phyloP scores from a whole-genome alignment of 2,329 filamentous ascomycete genomes.

The Bipolaris zeicola region DNA sequence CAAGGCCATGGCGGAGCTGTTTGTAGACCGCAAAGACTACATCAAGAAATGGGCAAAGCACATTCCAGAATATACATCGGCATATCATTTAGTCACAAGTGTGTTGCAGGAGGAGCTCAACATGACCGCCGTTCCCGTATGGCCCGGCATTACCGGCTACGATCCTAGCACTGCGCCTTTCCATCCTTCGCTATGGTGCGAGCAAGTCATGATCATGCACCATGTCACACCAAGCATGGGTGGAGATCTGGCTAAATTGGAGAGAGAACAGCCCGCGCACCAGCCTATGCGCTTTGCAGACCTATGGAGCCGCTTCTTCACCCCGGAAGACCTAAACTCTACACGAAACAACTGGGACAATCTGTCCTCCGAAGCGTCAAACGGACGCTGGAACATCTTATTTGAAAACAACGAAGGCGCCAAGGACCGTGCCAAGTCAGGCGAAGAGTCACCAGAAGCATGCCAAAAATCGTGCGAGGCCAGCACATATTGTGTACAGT shows the following conservation, averaged over 20 bases:
- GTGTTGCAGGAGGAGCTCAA: conserved; percentile 53
- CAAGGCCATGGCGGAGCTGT: conserved; percentile 53
- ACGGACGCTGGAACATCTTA: conserved; percentile 43
- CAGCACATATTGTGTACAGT: conserved; percentile 40
- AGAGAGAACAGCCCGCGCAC: conserved; percentile 41
- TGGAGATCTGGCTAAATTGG: conserved; percentile 53
- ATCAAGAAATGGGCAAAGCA: conserved; percentile 53
- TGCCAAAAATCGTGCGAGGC: conserved; percentile 37
- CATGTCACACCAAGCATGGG: conserved; percentile 54
- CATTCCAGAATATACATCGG: conserved; percentile 56
- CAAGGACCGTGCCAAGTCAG: conserved; percentile 21
- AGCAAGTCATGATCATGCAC: conserved; percentile 46
- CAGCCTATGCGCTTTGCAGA: conserved; percentile 35
- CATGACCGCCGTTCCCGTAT: conserved; percentile 53
- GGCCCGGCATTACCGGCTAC: conserved; percentile 48
- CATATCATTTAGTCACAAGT: conserved; percentile 58
- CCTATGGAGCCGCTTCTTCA: conserved; percentile 38
- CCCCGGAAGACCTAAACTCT: conserved; percentile 29
- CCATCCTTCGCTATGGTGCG: conserved; percentile 53
- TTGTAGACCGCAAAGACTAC: conserved; percentile 50
- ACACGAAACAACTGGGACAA: conserved; percentile 44
- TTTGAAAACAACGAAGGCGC: conserved; percentile 29
- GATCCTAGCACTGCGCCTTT: conserved; percentile 45
- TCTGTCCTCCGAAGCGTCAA: conserved; percentile 35
- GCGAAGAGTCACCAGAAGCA: conserved; percentile 36